These are phyloP conservation scores for Viola odorata DNA, from an alignment of 345 rosid species.

Conservation along the genomic window DNA sequence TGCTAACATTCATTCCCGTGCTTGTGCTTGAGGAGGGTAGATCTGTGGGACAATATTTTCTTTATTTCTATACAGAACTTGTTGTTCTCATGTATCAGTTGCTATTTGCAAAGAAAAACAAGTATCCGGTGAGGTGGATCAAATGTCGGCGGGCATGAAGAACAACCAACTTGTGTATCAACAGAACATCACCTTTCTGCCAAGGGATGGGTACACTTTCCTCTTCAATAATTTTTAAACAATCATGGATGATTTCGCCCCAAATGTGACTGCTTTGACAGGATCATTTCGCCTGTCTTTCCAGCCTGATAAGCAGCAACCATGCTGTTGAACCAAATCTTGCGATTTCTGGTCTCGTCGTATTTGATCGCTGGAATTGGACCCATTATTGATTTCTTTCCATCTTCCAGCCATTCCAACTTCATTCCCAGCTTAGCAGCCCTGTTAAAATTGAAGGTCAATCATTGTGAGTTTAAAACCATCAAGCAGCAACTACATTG, in stretches of 20 bases:
- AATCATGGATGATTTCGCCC: slow-evolving; percentile 54
- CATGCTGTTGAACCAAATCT: slow-evolving; percentile 92
- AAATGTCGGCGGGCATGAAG: slow-evolving; percentile 75
- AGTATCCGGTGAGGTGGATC: slow-evolving; percentile 69
- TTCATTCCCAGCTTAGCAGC: slow-evolving; percentile 75
- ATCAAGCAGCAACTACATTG: no score
- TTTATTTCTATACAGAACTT: no score
- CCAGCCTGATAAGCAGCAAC: slow-evolving; percentile 90
- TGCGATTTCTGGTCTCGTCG: slow-evolving; percentile 57
- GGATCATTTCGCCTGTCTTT: slow-evolving; percentile 71
- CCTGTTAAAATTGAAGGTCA: slow-evolving; percentile 26
- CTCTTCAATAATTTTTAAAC: slow-evolving; percentile 64
- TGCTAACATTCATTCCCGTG: no score
- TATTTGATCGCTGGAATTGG: slow-evolving; percentile 74
- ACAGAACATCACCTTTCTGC: slow-evolving; percentile 75
- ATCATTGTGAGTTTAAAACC: no score
- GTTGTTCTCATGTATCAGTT: no score
- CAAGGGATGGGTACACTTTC: slow-evolving; percentile 77
- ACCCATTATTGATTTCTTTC: slow-evolving; percentile 73
- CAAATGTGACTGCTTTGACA: slow-evolving; percentile 61
- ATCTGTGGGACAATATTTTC: no score
- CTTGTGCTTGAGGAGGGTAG: no score
- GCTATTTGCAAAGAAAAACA: slow-evolving; percentile 79
- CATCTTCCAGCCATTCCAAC: slow-evolving; percentile 71
- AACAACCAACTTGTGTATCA: slow-evolving; percentile 81